These are phyloP conservation scores for Suillus alpinus DNA, from an alignment of 768 basidiomycete species.

Conservation along the genomic window DNA sequence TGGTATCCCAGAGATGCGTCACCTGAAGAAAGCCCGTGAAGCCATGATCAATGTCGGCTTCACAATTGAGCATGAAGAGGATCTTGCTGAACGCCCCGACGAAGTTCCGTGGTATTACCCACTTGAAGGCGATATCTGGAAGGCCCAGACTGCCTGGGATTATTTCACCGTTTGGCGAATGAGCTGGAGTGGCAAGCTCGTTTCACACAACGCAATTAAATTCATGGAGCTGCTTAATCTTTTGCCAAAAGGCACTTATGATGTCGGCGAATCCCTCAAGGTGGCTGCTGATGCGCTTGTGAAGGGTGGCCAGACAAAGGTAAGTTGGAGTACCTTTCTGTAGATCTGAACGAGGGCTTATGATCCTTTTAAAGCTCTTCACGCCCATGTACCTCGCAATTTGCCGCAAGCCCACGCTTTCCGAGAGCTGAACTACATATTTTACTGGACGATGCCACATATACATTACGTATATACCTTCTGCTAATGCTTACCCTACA, in stretches of 20 bases:
- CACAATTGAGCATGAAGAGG: slow-evolving; percentile 82
- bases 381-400: slow-evolving; percentile 84
- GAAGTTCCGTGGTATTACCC: slow-evolving; percentile 88
- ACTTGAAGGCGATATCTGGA: slow-evolving; percentile 81
- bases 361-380: slow-evolving; percentile 55
- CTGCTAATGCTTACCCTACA: not conserved
- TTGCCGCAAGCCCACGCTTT: slow-evolving; percentile 45
- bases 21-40: slow-evolving; percentile 58
- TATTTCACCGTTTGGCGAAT: slow-evolving; percentile 80
- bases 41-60: slow-evolving; percentile 83
- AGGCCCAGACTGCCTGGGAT: slow-evolving; percentile 90
- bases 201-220: slow-evolving; percentile 75
- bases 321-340: slow-evolving; percentile 25
- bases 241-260: slow-evolving; percentile 83
- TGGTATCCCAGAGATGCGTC: slow-evolving; percentile 94
- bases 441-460: not conserved
- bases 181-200: slow-evolving; percentile 74
- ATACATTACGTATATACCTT: slow-evolving; percentile 1
- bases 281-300: slow-evolving; percentile 70
- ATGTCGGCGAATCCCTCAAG: slow-evolving; percentile 81
- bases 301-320: slow-evolving; percentile 77
- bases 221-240: slow-evolving; percentile 70
- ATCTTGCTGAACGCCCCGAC: slow-evolving; percentile 78
- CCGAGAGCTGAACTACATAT: slow-evolving; percentile 3
- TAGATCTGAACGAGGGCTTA: slow-evolving; percentile 10